Conservation (phyloP, 352 stramenopile genomes). For the Saprolegnia parasitica region DNA sequence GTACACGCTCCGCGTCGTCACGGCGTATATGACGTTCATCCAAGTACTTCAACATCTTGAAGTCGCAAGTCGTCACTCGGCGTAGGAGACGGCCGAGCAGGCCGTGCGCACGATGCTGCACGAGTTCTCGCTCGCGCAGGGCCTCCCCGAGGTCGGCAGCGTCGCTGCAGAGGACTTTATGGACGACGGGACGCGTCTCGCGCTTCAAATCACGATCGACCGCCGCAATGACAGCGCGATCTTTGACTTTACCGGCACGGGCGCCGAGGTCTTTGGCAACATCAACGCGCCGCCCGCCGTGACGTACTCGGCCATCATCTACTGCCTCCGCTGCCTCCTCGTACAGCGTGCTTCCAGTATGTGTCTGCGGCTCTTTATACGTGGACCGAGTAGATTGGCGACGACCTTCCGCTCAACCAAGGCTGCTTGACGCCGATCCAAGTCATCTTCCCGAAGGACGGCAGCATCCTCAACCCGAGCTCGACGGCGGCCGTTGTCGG, state of each 20-base stretch:
- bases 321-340: conserved; percentile 95
- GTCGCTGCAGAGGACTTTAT: conserved; percentile 96
- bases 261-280: conserved; percentile 96
- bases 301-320: conserved; percentile 99
- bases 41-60: conserved; percentile 47
- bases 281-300: conserved; percentile 98
- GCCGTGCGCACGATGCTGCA: conserved; percentile 96
- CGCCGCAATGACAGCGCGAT: conserved; percentile 78
- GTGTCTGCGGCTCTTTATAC: too few species aligned
- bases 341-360: too few species aligned
- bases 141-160: conserved; percentile 74
- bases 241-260: conserved; percentile 98
- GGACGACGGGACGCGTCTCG: conserved; percentile 98
- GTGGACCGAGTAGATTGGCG: conserved; percentile 33
- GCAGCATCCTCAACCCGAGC: conserved; percentile 95
- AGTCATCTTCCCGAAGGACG: conserved; percentile 90
- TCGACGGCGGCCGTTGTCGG: conserved; percentile 94
- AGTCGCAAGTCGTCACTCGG: background rate
- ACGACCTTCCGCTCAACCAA: conserved; percentile 97
- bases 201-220: conserved; percentile 95
- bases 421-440: conserved; percentile 95
- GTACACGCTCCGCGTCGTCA: conserved; percentile 93
- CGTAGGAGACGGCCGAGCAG: conserved; percentile 83
- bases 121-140: conserved; percentile 80
- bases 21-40: conserved; percentile 99